Percentiles rank a stretch among this genome's conserved stretches.
Evolutionary conservation across 2,329 filamentous ascomycete genomes (phyloP).

Genomic region (Fusarium sp.): DNA sequence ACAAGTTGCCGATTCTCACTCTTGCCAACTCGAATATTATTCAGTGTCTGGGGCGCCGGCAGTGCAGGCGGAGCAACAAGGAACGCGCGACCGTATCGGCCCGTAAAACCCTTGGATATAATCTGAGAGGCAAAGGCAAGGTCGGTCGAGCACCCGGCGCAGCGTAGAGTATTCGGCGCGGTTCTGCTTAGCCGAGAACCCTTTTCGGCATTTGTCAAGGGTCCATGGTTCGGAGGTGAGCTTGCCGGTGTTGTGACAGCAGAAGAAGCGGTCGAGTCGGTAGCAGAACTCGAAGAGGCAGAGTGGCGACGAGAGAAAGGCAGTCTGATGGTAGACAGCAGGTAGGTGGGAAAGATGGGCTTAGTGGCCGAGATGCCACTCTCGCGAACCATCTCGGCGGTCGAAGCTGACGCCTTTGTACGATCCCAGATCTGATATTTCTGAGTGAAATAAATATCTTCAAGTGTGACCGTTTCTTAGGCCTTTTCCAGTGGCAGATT

Average conservation of each 20-base stretch:
- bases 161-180: slow-evolving; percentile 68
- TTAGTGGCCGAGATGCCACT: slow-evolving; percentile 56
- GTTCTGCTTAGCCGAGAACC: slow-evolving; percentile 53
- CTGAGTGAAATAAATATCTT: slow-evolving; percentile 8
- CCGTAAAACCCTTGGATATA: slow-evolving; percentile 74
- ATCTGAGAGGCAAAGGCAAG: slow-evolving; percentile 72
- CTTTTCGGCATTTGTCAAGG: slow-evolving; percentile 22
- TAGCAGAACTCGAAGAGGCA: slow-evolving; percentile 50
- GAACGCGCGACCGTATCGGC: slow-evolving; percentile 73
- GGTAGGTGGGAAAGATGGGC: slow-evolving; percentile 63
- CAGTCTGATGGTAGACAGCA: slow-evolving; percentile 64
- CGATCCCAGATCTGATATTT: slow-evolving; percentile 5
- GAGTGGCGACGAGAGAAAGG: slow-evolving; percentile 59
- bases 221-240: slow-evolving; percentile 39
- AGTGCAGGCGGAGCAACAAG: slow-evolving; percentile 62
- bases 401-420: slow-evolving; percentile 9
- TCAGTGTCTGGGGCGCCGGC: slow-evolving; percentile 51
- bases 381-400: slow-evolving; percentile 48
- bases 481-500: slow-evolving; percentile 26
- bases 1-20: slow-evolving; percentile 68
- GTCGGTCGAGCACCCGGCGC: slow-evolving; percentile 69
- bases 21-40: slow-evolving; percentile 68
- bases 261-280: slow-evolving; percentile 44
- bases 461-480: slow-evolving; percentile 12
- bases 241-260: slow-evolving; percentile 45